phyloP scores from a whole-genome alignment of 352 stramenopile genomes.

The Pythium sukuiense region DNA sequence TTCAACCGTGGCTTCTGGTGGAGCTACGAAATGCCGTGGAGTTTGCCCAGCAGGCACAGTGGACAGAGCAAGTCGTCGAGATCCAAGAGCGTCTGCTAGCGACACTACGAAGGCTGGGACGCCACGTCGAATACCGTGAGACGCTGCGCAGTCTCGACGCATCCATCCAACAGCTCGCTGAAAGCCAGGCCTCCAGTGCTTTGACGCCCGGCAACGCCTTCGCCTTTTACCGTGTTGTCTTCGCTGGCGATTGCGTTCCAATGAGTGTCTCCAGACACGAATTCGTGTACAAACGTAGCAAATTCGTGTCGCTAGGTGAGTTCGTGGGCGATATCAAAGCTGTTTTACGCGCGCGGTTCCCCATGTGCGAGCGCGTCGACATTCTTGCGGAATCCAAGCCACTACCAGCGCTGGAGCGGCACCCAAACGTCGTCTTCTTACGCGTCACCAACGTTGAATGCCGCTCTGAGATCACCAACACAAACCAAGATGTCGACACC shows the following conservation, averaged over 20 bases:
- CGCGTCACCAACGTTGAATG: constrained; percentile 39
- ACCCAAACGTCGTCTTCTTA: constrained; percentile 65
- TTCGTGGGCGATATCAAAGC: constrained; percentile 66
- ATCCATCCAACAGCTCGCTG: constrained; percentile 30
- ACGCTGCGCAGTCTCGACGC: constrained; percentile 45
- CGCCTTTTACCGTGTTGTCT: constrained; percentile 59
- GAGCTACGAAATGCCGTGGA: constrained; percentile 44
- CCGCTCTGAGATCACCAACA: neutral
- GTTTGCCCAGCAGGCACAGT: constrained; percentile 45
- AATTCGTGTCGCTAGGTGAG: constrained; percentile 65
- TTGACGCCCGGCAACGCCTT: constrained; percentile 8
- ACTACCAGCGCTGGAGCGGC: constrained; percentile 33
- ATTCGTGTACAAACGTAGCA: constrained; percentile 77
- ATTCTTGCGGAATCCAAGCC: constrained; percentile 56
- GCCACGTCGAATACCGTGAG: constrained; percentile 51
- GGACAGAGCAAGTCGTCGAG: constrained; percentile 50
- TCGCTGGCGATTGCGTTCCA: constrained; percentile 55
- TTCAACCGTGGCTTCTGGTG: constrained; percentile 32
- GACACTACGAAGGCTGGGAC: constrained; percentile 33
- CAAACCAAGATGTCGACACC: neutral
- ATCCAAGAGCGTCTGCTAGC: constrained; percentile 56
- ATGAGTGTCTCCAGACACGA: constrained; percentile 40
- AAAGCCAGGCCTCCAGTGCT: constrained; percentile 6
- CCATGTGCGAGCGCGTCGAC: constrained; percentile 57
- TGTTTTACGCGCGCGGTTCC: constrained; percentile 51